A percentile compares a stretch with the other conserved stretches of the same genome.
These are phyloP conservation scores for Saccharomycopsis microspora DNA, from an alignment of 805 yeast genomes.

Conservation along the genomic window DNA sequence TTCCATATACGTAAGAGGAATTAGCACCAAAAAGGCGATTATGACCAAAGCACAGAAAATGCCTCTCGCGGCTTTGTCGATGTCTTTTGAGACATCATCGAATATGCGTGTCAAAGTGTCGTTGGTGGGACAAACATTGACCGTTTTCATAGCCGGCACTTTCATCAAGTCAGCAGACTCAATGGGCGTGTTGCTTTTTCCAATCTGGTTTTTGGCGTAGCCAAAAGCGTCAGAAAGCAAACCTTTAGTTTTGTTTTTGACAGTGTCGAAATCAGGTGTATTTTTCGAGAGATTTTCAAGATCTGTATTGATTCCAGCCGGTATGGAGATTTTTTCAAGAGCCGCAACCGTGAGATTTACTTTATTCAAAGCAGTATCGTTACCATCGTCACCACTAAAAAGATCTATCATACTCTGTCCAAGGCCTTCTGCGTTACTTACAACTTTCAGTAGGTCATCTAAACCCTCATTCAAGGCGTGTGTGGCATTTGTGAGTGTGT, in stretches of 20 bases:
- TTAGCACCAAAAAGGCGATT: slow-evolving; percentile 29
- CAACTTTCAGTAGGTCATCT: slow-evolving; percentile 40
- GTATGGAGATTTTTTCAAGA: slow-evolving; percentile 50
- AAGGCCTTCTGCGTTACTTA: slow-evolving; percentile 44
- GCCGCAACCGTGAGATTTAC: slow-evolving; percentile 49
- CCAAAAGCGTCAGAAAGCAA: slow-evolving; percentile 53
- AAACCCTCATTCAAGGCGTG: slow-evolving; percentile 58
- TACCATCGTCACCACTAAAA: slow-evolving; percentile 30
- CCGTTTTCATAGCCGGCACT: slow-evolving; percentile 26
- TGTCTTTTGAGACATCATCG: slow-evolving; percentile 19
- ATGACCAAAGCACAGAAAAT: slow-evolving; percentile 30
- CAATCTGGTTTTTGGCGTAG: slow-evolving; percentile 19
- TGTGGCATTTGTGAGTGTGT: slow-evolving; percentile 41
- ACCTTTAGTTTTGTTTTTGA: slow-evolving; percentile 45
- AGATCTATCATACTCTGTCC: slow-evolving; percentile 42
- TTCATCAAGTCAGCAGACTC: slow-evolving; percentile 20
- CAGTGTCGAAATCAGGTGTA: slow-evolving; percentile 56
- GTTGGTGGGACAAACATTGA: slow-evolving; percentile 26
- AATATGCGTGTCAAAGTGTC: slow-evolving; percentile 31
- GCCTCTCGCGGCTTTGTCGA: slow-evolving; percentile 28
- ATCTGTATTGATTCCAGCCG: slow-evolving; percentile 48
- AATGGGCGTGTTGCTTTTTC: slow-evolving; percentile 19
- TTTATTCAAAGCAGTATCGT: slow-evolving; percentile 24
- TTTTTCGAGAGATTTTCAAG: slow-evolving; percentile 38
- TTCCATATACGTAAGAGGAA: slow-evolving; percentile 36